Percentiles rank a stretch among this genome's conserved stretches.
These are phyloP conservation scores for Ogataea parapolymorpha DNA, from an alignment of 805 yeast genomes.

Conservation along the genomic window DNA sequence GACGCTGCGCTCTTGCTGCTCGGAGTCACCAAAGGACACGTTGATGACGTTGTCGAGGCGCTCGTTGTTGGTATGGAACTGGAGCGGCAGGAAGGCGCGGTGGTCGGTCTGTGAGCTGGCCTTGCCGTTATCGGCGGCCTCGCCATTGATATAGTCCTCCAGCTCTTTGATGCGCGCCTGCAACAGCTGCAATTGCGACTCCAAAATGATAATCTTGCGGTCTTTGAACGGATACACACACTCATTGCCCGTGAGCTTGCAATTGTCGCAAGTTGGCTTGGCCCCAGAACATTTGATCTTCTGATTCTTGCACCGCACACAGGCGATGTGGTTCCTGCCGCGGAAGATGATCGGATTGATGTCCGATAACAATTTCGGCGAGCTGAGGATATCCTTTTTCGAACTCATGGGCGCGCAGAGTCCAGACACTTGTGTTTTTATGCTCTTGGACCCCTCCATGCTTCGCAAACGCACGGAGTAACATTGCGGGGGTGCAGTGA, in stretches of 20 bases:
- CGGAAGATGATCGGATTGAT: slow-evolving; percentile 26
- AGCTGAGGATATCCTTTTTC: slow-evolving; percentile 17
- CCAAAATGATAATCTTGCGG: slow-evolving; percentile 29
- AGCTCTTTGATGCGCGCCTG: slow-evolving; percentile 24
- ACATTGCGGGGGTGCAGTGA: slow-evolving; percentile 5
- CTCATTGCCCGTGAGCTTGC: slow-evolving; percentile 21
- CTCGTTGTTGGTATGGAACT: slow-evolving; percentile 21
- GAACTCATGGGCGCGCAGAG: slow-evolving; percentile 7
- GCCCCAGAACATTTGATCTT: slow-evolving; percentile 50
- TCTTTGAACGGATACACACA: slow-evolving; percentile 30
- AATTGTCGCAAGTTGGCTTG: slow-evolving; percentile 29
- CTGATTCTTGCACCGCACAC: slow-evolving; percentile 47
- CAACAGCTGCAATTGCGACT: slow-evolving; percentile 26
- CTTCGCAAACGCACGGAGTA: neutral
- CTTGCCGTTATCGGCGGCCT: neutral
- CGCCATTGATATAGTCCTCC: slow-evolving; percentile 19
- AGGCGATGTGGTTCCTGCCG: slow-evolving; percentile 38
- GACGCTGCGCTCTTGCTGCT: slow-evolving; percentile 14
- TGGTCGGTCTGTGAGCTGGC: slow-evolving; percentile 14
- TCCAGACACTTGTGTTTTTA: neutral
- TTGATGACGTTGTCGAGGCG: slow-evolving; percentile 25
- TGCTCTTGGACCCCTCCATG: neutral
- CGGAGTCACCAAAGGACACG: slow-evolving; percentile 28
- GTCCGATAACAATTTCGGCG: slow-evolving; percentile 10
- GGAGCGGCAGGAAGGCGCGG: slow-evolving; percentile 19